phyloP scores from a whole-genome alignment of 768 basidiomycete genomes.

The Suillus tomentosus region DNA sequence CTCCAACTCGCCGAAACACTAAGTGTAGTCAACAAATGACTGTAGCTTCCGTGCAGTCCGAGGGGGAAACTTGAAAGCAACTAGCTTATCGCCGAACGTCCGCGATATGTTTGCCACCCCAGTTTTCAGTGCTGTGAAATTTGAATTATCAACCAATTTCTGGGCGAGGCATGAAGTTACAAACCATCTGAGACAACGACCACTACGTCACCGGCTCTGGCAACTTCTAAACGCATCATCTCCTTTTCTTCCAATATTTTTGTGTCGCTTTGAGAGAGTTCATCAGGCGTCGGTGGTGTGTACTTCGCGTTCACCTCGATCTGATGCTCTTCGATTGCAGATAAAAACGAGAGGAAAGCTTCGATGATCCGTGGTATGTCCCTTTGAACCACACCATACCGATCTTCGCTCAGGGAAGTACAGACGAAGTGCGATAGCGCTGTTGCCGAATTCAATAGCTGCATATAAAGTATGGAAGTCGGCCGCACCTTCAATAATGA shows the following conservation, averaged over 20 bases:
- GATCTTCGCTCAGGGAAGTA: slow-evolving; percentile 77
- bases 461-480: background rate
- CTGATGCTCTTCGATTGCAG: slow-evolving; percentile 66
- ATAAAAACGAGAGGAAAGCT: slow-evolving; percentile 66
- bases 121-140: slow-evolving; percentile 58
- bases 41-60: slow-evolving; percentile 66
- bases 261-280: slow-evolving; percentile 26
- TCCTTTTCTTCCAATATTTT: slow-evolving; percentile 41
- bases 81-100: slow-evolving; percentile 74
- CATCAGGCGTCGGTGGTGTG: slow-evolving; percentile 40
- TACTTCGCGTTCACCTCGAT: slow-evolving; percentile 48
- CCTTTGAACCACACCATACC: slow-evolving; percentile 80
- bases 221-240: slow-evolving; percentile 48
- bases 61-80: slow-evolving; percentile 80
- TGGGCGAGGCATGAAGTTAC: slow-evolving; percentile 26
- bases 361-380: slow-evolving; percentile 85
- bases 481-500: slow-evolving; percentile 58
- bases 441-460: slow-evolving; percentile 28
- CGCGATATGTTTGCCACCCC: slow-evolving; percentile 65
- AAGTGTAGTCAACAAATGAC: slow-evolving; percentile 68
- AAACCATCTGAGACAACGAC: slow-evolving; percentile 59
- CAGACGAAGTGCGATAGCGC: slow-evolving; percentile 69
- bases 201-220: slow-evolving; percentile 56
- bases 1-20: slow-evolving; percentile 2
- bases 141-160: background rate